Percentiles rank a stretch among this genome's conserved stretches.
phyloP scores from a whole-genome alignment of 2,329 filamentous ascomycete genomes.

The Alternaria atra region DNA sequence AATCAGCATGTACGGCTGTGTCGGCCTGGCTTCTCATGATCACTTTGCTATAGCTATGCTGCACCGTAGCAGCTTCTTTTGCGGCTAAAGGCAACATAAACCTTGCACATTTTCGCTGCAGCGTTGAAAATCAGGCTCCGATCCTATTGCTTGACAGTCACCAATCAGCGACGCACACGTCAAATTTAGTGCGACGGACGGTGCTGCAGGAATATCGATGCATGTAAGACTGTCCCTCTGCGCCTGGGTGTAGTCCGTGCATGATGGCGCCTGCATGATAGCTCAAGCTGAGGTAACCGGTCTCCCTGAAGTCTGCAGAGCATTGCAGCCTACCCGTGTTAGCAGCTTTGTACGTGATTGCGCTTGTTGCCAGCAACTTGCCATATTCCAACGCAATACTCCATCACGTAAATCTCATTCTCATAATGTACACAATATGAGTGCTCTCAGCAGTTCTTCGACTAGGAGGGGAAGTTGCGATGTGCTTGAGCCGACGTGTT shows the following conservation, averaged over 20 bases:
- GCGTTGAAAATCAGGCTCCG: neutral
- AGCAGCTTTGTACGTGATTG: neutral
- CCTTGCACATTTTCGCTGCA: neutral
- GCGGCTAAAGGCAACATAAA: neutral
- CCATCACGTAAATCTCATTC: neutral
- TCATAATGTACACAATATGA: neutral
- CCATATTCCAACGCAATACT: neutral
- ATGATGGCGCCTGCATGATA: constrained; percentile 21
- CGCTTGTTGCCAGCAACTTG: neutral
- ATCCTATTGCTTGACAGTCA: neutral
- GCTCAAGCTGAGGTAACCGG: neutral
- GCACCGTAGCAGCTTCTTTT: neutral
- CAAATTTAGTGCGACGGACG: constrained; percentile 35
- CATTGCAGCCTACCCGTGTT: neutral
- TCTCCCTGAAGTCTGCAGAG: neutral
- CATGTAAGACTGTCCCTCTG: neutral
- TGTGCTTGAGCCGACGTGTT: neutral
- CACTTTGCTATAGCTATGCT: neutral
- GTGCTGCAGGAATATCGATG: constrained; percentile 22
- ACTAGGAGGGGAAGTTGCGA: neutral
- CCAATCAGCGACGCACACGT: constrained; percentile 43
- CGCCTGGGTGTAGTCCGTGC: neutral
- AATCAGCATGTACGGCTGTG: neutral
- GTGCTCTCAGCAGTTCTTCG: neutral
- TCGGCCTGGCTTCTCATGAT: neutral